phyloP scores from a whole-genome alignment of 495 filamentous ascomycete species.

The Astrocystis sublimbata region DNA sequence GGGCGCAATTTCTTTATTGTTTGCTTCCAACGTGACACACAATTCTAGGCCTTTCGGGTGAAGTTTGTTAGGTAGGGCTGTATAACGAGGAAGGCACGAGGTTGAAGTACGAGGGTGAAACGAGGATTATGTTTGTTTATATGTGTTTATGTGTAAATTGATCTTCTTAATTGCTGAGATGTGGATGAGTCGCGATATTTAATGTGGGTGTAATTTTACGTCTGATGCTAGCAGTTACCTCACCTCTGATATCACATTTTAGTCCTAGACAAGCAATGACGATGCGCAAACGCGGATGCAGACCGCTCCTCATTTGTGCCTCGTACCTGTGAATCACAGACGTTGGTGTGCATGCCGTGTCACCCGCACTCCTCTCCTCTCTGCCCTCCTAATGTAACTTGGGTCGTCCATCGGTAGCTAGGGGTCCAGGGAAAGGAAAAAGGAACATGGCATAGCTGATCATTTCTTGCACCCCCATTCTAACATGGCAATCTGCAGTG shows the following conservation, averaged over 20 bases:
- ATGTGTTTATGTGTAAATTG: too few species aligned
- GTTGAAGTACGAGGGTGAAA: too few species aligned
- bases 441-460: neutral
- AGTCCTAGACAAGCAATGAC: conserved; percentile 3
- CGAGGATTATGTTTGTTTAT: too few species aligned
- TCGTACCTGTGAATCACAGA: neutral
- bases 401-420: neutral
- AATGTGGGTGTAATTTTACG: neutral
- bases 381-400: neutral
- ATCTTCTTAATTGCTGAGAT: neutral
- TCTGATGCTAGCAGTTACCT: neutral
- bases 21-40: conserved; percentile 3
- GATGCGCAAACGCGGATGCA: conserved; percentile 8
- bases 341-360: neutral
- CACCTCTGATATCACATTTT: neutral
- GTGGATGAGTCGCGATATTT: neutral
- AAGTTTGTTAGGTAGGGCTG: too few species aligned
- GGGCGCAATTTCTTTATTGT: conserved; percentile 11
- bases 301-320: neutral
- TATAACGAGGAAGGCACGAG: too few species aligned
- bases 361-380: neutral
- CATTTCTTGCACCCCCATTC: neutral
- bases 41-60: neutral
- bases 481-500: neutral
- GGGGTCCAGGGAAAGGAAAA: neutral